Evolutionary conservation across 2,329 filamentous ascomycete species (phyloP).

Genomic region (Monosporascus sp.): DNA sequence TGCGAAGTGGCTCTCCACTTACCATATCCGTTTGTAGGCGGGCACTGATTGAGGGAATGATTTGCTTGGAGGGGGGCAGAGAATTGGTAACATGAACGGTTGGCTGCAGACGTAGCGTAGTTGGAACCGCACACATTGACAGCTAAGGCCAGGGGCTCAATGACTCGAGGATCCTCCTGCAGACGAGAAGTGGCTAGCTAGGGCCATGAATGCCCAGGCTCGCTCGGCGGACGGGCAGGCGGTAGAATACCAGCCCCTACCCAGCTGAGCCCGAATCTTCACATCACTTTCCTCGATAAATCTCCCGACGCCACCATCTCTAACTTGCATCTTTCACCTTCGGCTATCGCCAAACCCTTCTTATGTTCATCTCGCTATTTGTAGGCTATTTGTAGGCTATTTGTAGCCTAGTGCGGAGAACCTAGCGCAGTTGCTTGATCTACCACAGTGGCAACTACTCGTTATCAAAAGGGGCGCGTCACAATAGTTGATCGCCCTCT

Average conservation of each 20-base stretch:
- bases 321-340: conserved; percentile 5
- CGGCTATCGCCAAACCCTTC: conserved; percentile 5
- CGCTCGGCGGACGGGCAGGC: neutral
- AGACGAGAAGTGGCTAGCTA: conserved; percentile 4
- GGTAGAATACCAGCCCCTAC: neutral
- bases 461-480: conserved; percentile 5
- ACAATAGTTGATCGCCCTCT: conserved; percentile 6
- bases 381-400: conserved; percentile 4
- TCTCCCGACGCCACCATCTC: conserved; percentile 7
- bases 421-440: conserved; percentile 10
- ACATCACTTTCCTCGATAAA: conserved; percentile 3
- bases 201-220: neutral
- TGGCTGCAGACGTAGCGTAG: conserved; percentile 31
- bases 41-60: conserved; percentile 19
- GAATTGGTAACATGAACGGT: conserved; percentile 24
- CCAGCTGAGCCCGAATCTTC: conserved; percentile 1
- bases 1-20: conserved; percentile 20
- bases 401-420: conserved; percentile 2
- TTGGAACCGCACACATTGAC: conserved; percentile 25
- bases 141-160: conserved; percentile 24
- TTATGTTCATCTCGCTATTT: conserved; percentile 7
- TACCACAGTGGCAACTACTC: conserved; percentile 1
- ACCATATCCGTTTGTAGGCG: conserved; percentile 26
- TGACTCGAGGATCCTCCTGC: conserved; percentile 34
- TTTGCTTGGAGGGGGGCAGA: conserved; percentile 18